Evolutionary conservation across 1,284 basidiomycete species (phyloP).

Genomic region (Marasmius oreades): DNA sequence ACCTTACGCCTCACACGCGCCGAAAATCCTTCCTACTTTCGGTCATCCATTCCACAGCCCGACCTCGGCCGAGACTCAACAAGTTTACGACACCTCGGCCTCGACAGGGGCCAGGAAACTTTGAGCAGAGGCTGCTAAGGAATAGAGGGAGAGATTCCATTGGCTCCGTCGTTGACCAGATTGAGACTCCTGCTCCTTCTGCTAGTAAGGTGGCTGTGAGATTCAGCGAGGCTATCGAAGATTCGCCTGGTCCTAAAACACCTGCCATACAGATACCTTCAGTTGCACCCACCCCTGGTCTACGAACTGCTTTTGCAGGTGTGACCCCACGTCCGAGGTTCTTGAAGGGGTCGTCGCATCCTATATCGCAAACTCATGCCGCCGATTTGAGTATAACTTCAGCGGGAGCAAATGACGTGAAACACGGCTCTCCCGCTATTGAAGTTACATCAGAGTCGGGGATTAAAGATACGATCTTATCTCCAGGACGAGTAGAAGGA

Average conservation of each 20-base stretch:
- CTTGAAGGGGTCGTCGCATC: slow-evolving; percentile 50
- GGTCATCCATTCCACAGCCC: slow-evolving; percentile 72
- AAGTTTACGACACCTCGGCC: slow-evolving; percentile 50
- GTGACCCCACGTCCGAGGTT: slow-evolving; percentile 55
- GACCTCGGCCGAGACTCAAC: slow-evolving; percentile 53
- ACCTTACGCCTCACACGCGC: slow-evolving; percentile 61
- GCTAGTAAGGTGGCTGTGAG: not conserved
- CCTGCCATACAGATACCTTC: slow-evolving; percentile 14
- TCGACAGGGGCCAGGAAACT: not conserved
- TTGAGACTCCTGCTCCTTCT: not conserved
- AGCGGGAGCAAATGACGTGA: slow-evolving; percentile 21
- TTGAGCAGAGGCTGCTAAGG: not conserved
- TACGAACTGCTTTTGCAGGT: slow-evolving; percentile 55
- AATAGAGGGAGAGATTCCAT: slow-evolving; percentile 3
- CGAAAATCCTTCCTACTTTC: slow-evolving; percentile 73
- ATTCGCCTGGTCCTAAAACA: slow-evolving; percentile 26
- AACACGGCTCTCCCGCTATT: not conserved
- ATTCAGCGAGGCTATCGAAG: slow-evolving; percentile 7
- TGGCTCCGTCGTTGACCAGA: not conserved
- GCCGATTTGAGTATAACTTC: slow-evolving; percentile 29
- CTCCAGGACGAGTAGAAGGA: not conserved
- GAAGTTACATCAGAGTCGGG: not conserved
- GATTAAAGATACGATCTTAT: not conserved
- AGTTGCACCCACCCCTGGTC: slow-evolving; percentile 22
- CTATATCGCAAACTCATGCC: slow-evolving; percentile 49